Evolutionary conservation across 2,329 filamentous ascomycete genomes (phyloP).

Genomic region (Stemphylium lycopersici): DNA sequence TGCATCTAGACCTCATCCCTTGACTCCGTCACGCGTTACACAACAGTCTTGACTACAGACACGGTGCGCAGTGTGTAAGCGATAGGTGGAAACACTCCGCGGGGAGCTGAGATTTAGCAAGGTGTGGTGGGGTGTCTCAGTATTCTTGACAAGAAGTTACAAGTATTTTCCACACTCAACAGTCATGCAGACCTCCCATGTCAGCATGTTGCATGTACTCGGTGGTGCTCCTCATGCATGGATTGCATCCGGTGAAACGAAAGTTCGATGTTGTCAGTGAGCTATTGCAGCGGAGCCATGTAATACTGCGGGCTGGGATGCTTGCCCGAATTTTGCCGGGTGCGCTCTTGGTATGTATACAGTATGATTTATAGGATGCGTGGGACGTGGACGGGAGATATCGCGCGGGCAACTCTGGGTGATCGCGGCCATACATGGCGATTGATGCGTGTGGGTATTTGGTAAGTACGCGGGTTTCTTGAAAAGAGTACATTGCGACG

Average conservation of each 20-base stretch:
- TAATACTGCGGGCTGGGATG: neutral
- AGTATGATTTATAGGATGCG: neutral
- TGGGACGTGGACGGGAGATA: neutral
- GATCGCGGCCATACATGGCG: no score
- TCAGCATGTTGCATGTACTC: neutral
- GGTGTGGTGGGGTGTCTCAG: constrained; percentile 6
- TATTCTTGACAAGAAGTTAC: neutral
- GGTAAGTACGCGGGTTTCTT: no score
- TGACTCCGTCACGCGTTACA: constrained; percentile 5
- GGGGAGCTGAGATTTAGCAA: constrained; percentile 5
- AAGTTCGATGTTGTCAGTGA: neutral
- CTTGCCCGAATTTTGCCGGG: no score
- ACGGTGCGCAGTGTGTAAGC: neutral
- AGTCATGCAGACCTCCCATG: neutral
- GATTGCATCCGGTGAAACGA: neutral
- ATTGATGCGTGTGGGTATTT: no score
- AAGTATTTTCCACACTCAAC: neutral
- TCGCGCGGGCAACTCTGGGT: no score
- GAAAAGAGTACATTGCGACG: no score
- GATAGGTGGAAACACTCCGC: neutral
- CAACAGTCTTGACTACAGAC: neutral
- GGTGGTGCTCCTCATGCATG: neutral
- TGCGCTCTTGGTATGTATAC: neutral
- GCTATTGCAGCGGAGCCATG: neutral
- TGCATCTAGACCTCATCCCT: neutral